Evolutionary conservation across 257 asterid species (phyloP), one percentile per base, ranked within the genome.

Genomic region (Solanum habrochaites): DNA sequence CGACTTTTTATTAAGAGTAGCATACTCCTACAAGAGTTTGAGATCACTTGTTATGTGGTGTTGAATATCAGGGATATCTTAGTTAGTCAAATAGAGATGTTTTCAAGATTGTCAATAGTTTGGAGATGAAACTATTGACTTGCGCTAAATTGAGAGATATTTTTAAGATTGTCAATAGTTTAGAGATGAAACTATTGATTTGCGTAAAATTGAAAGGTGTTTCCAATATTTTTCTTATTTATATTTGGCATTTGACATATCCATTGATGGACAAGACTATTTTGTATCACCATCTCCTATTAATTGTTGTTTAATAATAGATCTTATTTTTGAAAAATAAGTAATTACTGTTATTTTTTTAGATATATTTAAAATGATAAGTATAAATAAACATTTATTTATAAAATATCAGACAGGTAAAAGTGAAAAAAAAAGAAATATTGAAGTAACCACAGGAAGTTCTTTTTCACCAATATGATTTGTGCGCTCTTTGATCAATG

Each of bases 161-260:
- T 52, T 52, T 52, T 16, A 52, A 52, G 10, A 16, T 0, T 6
- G 23, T 52, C 62, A 52, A 52, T 0, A 16, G 3, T 52, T 52
- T 1, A 21, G 1, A 52, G 6, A 49, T 1, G 10, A 16, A 52
- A 52, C 10, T 52, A 52, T 5, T 52, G 1, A 6, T 6, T 52
- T 52, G 0, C 62, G 1, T 7, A 0, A 49, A 52, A 16, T 6
- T 52, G 4, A 15, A 0, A 16, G 9, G 1, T 2, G 3, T 16
- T 52, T 16, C 2, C 9, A 52, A 52, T 52, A 52, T 23, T 16
- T 52, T 10, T 52, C 62, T 52, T 23, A 52, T 52, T 52, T 52
- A 52, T 16, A 16, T 52, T 52, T 52, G 23, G 23, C 23, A 52
- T 37, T 37, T 37, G 39, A 6, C 7, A 37, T 40, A 40, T 52